Evolutionary conservation across 306 rosid species (phyloP).

Genomic region (Malus fusca): DNA sequence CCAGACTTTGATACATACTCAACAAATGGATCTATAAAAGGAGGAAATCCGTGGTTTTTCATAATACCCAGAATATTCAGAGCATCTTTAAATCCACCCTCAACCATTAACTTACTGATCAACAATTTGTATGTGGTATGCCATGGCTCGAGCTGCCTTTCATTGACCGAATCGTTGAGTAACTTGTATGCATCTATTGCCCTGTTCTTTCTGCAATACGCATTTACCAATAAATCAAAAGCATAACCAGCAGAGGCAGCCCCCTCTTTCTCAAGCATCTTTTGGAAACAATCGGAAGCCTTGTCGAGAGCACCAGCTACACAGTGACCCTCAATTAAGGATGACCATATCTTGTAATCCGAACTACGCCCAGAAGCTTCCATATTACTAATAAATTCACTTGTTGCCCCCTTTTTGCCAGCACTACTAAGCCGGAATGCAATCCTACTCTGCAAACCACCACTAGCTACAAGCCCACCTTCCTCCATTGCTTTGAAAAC

Average conservation of each 20-base stretch:
- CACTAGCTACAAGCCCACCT: conserved; percentile 43
- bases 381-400: conserved; percentile 35
- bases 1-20: conserved; percentile 57
- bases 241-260: conserved; percentile 26
- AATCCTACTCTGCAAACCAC: conserved; percentile 32
- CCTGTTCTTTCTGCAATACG: conserved; percentile 49
- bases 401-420: conserved; percentile 48
- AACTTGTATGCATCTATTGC: conserved; percentile 53
- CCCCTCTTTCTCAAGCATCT: conserved; percentile 57
- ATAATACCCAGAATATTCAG: conserved; percentile 52
- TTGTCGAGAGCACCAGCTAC: conserved; percentile 46
- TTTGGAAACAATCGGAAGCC: conserved; percentile 45
- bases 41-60: conserved; percentile 64
- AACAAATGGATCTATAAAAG: conserved; percentile 58
- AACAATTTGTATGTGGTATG: conserved; percentile 62
- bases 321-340: conserved; percentile 55
- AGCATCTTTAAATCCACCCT: conserved; percentile 56
- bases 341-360: conserved; percentile 44
- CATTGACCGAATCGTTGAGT: conserved; percentile 35
- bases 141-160: conserved; percentile 45
- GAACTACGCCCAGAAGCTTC: conserved; percentile 35
- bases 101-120: conserved; percentile 43
- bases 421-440: conserved; percentile 41
- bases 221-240: conserved; percentile 39
- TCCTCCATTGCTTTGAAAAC: conserved; percentile 64